These are phyloP conservation scores for Magnolia kwangsiensis DNA, from an alignment of 164 flowering plant species.

Conservation along the genomic window DNA sequence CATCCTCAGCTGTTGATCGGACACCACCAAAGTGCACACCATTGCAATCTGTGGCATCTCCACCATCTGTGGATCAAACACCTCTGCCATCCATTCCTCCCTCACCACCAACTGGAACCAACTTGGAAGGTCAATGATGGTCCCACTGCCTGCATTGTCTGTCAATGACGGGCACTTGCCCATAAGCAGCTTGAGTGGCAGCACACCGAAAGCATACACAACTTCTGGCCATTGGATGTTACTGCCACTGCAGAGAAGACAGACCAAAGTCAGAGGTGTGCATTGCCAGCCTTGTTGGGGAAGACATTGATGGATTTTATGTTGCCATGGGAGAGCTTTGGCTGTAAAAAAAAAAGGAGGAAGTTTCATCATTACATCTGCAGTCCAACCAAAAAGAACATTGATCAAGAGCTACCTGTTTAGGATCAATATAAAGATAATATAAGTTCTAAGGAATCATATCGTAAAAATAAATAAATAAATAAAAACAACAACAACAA, in stretches of 20 bases:
- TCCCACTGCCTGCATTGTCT: slow-evolving; percentile 32
- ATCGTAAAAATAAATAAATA: no score
- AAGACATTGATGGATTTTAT: slow-evolving; percentile 80
- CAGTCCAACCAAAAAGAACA: no score
- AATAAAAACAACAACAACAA: no score
- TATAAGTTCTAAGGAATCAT: no score
- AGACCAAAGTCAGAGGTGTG: slow-evolving; percentile 64
- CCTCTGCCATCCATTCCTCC: slow-evolving; percentile 97
- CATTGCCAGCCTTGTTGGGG: slow-evolving; percentile 48
- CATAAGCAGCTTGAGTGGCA: slow-evolving; percentile 58
- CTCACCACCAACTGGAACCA: slow-evolving; percentile 92
- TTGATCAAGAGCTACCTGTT: no score
- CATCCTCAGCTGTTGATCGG: slow-evolving; percentile 75
- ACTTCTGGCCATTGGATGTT: slow-evolving; percentile 47
- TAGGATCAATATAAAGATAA: no score
- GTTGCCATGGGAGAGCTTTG: slow-evolving; percentile 64
- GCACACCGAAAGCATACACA: slow-evolving; percentile 77
- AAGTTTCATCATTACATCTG: no score
- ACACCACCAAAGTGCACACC: slow-evolving; percentile 49
- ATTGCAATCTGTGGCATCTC: slow-evolving; percentile 78
- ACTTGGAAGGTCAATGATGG: slow-evolving; percentile 53
- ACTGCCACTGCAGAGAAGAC: slow-evolving; percentile 41
- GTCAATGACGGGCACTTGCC: slow-evolving; percentile 32
- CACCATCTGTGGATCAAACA: slow-evolving; percentile 86
- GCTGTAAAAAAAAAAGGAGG: background rate